Evolutionary conservation across 495 filamentous ascomycete species (phyloP).

Genomic region (Halenospora varia): DNA sequence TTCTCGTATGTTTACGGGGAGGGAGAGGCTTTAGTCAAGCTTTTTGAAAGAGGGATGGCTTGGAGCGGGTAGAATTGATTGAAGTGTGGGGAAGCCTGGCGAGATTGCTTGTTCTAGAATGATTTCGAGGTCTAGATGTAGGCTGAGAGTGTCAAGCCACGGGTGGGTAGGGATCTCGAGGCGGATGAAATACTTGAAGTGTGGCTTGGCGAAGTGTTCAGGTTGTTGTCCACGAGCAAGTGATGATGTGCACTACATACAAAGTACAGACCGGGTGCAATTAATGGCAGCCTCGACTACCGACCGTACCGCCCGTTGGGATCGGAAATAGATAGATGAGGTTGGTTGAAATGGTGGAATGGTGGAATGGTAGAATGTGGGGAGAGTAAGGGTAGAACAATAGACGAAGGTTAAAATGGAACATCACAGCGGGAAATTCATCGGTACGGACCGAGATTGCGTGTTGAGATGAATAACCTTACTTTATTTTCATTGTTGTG

Average conservation of each 20-base stretch:
- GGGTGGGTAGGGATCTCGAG: not conserved
- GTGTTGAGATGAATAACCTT: not conserved
- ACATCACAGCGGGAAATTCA: not conserved
- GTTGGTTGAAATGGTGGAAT: not conserved
- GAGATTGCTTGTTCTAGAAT: not conserved
- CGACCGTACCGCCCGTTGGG: not conserved
- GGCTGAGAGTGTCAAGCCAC: too few species aligned
- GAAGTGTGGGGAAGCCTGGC: not conserved
- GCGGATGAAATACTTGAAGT: not conserved
- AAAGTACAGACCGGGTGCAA: not conserved
- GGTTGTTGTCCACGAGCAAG: not conserved
- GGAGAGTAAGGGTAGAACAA: not conserved
- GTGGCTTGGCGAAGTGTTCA: not conserved
- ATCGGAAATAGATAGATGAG: not conserved
- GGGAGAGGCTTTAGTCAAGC: not conserved
- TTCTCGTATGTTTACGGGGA: too few species aligned
- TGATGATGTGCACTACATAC: not conserved
- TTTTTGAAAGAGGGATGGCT: not conserved
- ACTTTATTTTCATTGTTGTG: not conserved
- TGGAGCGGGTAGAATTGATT: not conserved
- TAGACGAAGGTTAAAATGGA: not conserved
- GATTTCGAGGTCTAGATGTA: too few species aligned
- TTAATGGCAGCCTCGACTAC: not conserved
- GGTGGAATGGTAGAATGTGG: not conserved
- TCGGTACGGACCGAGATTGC: slow-evolving; percentile 3